Conservation (phyloP, 1,139 yeast genomes). For the Taphrina populina region DNA sequence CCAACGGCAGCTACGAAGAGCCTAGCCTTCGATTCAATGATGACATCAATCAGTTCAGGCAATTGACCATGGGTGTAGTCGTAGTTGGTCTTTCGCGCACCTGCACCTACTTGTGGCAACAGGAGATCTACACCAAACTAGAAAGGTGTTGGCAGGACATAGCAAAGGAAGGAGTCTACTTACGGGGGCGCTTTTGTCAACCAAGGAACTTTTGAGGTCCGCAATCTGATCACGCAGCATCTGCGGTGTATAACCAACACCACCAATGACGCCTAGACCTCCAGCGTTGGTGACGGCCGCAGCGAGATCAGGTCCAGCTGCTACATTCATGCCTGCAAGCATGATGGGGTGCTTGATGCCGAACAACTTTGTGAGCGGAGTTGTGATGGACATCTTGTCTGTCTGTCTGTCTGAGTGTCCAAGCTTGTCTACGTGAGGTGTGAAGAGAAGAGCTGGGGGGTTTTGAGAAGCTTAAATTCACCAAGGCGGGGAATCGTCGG, state of each 20-base stretch:
- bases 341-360: constrained; percentile 42
- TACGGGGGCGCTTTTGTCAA: constrained; percentile 37
- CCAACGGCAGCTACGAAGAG: constrained; percentile 50
- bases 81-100: constrained; percentile 43
- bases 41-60: constrained; percentile 40
- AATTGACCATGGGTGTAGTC: constrained; percentile 42
- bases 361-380: constrained; percentile 41
- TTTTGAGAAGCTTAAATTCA: no score
- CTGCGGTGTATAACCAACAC: constrained; percentile 41
- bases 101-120: constrained; percentile 43
- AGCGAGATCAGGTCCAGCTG: constrained; percentile 41
- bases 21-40: constrained; percentile 40
- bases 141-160: constrained; percentile 21
- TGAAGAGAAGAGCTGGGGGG: no score
- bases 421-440: no score
- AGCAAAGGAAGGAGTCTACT: constrained; percentile 1
- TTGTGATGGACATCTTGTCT: constrained; percentile 30
- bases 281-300: constrained; percentile 44
- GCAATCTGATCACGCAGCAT: constrained; percentile 41
- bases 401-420: no score
- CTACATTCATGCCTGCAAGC: constrained; percentile 43
- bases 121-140: constrained; percentile 42
- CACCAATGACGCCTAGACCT: constrained; percentile 43
- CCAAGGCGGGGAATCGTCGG: no score
- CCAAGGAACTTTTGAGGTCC: constrained; percentile 40